Evolutionary conservation across 768 basidiomycete species (phyloP), one percentile per base, ranked within the genome.

Genomic region (Macrolepiota dolichaula): DNA sequence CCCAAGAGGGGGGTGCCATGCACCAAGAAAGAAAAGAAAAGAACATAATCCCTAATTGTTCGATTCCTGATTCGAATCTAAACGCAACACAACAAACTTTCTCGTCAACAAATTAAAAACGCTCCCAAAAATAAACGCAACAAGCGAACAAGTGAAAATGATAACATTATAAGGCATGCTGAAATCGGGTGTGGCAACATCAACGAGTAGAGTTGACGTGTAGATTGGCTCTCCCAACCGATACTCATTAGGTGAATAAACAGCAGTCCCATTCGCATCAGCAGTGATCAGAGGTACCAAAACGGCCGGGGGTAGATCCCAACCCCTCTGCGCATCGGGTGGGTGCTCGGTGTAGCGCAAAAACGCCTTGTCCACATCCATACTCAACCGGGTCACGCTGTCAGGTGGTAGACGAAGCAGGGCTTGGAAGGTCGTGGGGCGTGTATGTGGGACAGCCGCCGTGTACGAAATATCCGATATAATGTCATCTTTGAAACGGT

Each of bases 161-260:
- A 98, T 98, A 51, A 98, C 96, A 76, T 98, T 99, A 77, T 98
- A 98, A 0, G 97, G 97, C 97, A 98, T 98, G 73, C 92, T 95
- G 72, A 98, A 98, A 72, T 98, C 97, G 0, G 96, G 97, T 37
- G 94, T 94, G n/a, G 96, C 90, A n/a, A 97, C 83, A 72, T 96
- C 94, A 49, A 96, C 85, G 38, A 98, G 85, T 25, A 96, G 80
- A 9, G 88, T 82, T 0, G 85, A 79, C 1, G 93, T 94, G 72
- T 96, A 96, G 50, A 55, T 61, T 19, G 59, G 59, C 12, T 61
- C 51, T 35, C 59, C 59, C 53, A 61, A 54, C 35, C 42, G 38
- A 9, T 53, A 97, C 81, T 49, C 88, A 73, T 57, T 62, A 61
- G 46, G 58, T 37, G 53, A 64, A 57, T 55, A 29, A n/a, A 67